phyloP scores from a whole-genome alignment of 805 yeast genomes.

The Cyberlindnera amylophila region DNA sequence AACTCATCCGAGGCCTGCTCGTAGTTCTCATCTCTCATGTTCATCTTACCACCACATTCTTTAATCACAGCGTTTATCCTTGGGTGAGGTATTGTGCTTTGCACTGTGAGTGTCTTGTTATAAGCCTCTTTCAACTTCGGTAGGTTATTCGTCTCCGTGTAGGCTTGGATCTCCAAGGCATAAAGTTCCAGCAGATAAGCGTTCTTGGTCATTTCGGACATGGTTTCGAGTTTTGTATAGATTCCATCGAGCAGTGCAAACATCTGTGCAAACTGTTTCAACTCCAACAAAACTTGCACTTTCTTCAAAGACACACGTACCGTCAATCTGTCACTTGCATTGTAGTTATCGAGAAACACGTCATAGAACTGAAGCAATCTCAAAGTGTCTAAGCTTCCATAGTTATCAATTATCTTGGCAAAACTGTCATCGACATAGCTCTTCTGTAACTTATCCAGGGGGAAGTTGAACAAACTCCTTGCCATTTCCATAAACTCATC shows the following conservation, averaged over 20 bases:
- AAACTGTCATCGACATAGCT: constrained; percentile 33
- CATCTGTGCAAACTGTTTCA: constrained; percentile 32
- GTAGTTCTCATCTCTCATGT: constrained; percentile 57
- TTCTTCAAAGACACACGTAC: constrained; percentile 45
- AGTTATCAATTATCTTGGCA: constrained; percentile 37
- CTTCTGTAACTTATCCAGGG: constrained; percentile 19
- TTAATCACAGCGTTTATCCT: constrained; percentile 66
- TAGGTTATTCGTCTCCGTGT: constrained; percentile 36
- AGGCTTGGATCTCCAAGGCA: constrained; percentile 60
- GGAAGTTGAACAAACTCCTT: constrained; percentile 10
- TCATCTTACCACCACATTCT: constrained; percentile 72
- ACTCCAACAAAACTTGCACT: constrained; percentile 34
- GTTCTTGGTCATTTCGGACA: constrained; percentile 42
- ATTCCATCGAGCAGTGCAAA: constrained; percentile 33
- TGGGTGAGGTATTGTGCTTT: constrained; percentile 73
- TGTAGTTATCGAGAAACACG: constrained; percentile 26
- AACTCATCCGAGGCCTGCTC: constrained; percentile 52
- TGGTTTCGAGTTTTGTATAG: constrained; percentile 35
- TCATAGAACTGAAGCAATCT: constrained; percentile 29
- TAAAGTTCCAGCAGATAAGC: constrained; percentile 57
- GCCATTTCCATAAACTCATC: constrained; percentile 11
- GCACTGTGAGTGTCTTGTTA: constrained; percentile 41
- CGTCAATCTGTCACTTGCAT: constrained; percentile 39
- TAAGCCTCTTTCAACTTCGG: constrained; percentile 45
- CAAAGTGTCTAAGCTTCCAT: constrained; percentile 17